Base-by-base conservation (phyloP, 345 rosid species). In the Salix koriyanagi region DNA sequence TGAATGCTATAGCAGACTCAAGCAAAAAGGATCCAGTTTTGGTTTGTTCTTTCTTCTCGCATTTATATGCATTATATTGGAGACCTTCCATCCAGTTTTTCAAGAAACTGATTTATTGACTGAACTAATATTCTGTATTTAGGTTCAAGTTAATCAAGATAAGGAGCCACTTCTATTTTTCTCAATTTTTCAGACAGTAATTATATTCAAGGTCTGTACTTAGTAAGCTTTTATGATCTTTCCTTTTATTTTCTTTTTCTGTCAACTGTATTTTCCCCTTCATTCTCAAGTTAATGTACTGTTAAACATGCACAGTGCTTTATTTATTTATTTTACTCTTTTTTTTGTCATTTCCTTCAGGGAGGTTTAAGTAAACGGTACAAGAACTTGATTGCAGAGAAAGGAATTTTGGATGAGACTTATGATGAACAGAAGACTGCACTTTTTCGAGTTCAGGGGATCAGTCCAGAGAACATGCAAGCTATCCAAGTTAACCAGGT, bases 401-500 rank as follows among this genome's bases (percentile, higher is more conserved):
- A 81, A 23, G 88, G 61, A 36, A 67, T 86, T 62, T 44, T 32
- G 30, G 89, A 81, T 79, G 88, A 88, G 78, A 86, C 89, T 70
- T 87, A 83, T 73, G 76, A 81, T 79, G 91, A 79, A 70, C 79
- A 73, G 69, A 85, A 80, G 79, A 71, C 80, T 1, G 89, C 94
- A 42, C 90, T 94, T 67, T 92, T 90, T 79, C 93, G 90, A 70
- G 85, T 94, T 79, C 93, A 90, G 79, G 96, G 97, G 76, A 88
- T 85, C 68, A 80, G 84, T 77, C 84, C 88, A 41, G 79, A 75
- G 71, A 89, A 83, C 79, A 87, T 92, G 96, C 98, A 92, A 85
- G 98, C 96, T 36, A 84, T 92, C 81, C 97, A 94, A 86, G 94
- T 92, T 76, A 84, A 89, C 79, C 85, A 61, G 67, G 98, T 90